Evolutionary conservation across 2,329 filamentous ascomycete genomes (phyloP), one percentile per base, ranked within the genome.

Genomic region (Plectosphaerella cucumerina): DNA sequence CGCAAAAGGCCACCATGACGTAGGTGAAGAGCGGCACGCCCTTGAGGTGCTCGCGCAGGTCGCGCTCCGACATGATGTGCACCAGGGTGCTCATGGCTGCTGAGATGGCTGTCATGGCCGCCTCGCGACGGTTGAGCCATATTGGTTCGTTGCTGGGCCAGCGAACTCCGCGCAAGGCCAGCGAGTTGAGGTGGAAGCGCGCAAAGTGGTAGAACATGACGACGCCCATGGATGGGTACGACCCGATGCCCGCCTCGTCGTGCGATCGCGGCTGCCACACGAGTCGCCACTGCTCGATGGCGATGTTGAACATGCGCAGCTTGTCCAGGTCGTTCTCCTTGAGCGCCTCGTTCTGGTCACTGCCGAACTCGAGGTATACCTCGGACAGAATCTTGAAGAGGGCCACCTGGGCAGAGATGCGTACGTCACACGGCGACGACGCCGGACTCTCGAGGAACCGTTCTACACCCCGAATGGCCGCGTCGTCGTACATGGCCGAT

Each of bases 1-100:
- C 58, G 4, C 64, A 61, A 50, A 65, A 69, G 5, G 65, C 62
- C 26, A 69, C 65, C 66, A 69, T 69, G 33, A 63, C 68, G 49
- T 69, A 63, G 10, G 65, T 56, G 48, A 66, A 70, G 6, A 69
- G 55, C 2, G 67, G 68, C n/a, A 65, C 62, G 23, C 67, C 66
- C 14, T 65, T 59, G 15, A 70, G 54, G 3, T 61, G 58, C 15
- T 59, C 54, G 3, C 61, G 56, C 31, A 70, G 61, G 44, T 69
- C 67, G 4, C 60, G 58, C 44, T 69, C 65, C 20, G 62, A 60
- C 0, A 69, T 51, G 2, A 68, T 60, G 23, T 65, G 60, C 14
- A 60, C 58, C 8, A 70, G 57, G 22, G 64, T 88, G n/a, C 56
- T 59, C 6, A 49, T 50, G 2, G 54, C 58, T 1, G 58, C 56